phyloP scores from a whole-genome alignment of 2,329 filamentous ascomycete species.

The Penicillium sp. region DNA sequence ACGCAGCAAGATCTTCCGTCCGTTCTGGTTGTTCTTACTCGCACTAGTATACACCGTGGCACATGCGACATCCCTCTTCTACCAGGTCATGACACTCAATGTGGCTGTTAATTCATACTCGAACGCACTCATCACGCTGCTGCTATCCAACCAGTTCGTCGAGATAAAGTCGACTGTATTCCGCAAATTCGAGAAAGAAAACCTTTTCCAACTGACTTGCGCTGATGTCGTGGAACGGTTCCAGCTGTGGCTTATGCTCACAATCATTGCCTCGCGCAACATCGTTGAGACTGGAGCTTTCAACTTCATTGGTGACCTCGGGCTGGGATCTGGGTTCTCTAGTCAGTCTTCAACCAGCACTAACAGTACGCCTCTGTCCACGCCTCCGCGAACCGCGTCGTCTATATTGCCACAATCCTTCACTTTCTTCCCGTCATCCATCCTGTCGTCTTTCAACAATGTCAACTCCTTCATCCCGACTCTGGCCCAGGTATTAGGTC shows the following conservation, averaged over 20 bases:
- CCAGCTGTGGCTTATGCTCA: conserved; percentile 93
- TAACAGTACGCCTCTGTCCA: conserved; percentile 51
- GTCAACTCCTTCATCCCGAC: conserved; percentile 43
- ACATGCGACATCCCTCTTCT: conserved; percentile 85
- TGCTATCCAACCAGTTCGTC: conserved; percentile 97
- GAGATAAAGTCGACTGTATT: conserved; percentile 98
- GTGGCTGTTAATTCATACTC: conserved; percentile 98
- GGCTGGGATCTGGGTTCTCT: conserved; percentile 30
- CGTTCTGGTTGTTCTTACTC: conserved; percentile 85
- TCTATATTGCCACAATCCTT: conserved; percentile 87
- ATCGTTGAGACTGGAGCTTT: conserved; percentile 91
- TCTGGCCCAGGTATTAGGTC: conserved; percentile 76
- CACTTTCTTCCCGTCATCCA: conserved; percentile 63
- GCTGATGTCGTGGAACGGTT: conserved; percentile 96
- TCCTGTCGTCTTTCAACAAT: conserved; percentile 42
- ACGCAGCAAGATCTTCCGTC: conserved; percentile 82
- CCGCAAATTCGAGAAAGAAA: conserved; percentile 98
- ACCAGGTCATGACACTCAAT: conserved; percentile 95
- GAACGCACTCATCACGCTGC: conserved; percentile 83
- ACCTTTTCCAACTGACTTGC: conserved; percentile 91
- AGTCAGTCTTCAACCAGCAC: conserved; percentile 32
- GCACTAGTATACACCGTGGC: conserved; percentile 82
- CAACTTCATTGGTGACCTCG: conserved; percentile 48
- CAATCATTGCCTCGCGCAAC: conserved; percentile 93
- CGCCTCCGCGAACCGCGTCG: conserved; percentile 53